These are phyloP conservation scores for Epichloe brachyelytri DNA, from an alignment of 2,329 filamentous ascomycete species.

Conservation along the genomic window DNA sequence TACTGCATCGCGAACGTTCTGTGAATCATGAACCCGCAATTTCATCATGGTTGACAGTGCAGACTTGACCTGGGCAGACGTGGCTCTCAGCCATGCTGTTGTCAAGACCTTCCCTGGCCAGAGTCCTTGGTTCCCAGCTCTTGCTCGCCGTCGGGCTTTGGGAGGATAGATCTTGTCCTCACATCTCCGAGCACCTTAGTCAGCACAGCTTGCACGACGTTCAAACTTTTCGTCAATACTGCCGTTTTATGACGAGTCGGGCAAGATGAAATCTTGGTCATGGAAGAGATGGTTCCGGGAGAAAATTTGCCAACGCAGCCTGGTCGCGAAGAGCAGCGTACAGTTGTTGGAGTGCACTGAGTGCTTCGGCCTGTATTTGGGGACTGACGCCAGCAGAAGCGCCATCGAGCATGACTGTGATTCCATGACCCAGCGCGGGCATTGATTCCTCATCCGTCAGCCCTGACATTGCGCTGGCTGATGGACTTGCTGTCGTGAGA, in stretches of 20 bases:
- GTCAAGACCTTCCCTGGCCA: conserved; percentile 27
- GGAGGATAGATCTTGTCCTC: conserved; percentile 33
- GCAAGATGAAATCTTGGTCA: conserved; percentile 63
- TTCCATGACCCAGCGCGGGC: conserved; percentile 67
- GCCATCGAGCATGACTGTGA: conserved; percentile 68
- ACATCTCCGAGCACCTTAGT: conserved; percentile 45
- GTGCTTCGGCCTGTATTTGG: conserved; percentile 58
- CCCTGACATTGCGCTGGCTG: conserved; percentile 32
- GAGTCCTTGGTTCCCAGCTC: conserved; percentile 11
- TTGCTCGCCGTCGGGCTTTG: conserved; percentile 15
- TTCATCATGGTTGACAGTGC: conserved; percentile 68
- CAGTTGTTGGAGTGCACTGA: conserved; percentile 50
- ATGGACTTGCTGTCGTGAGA: conserved; percentile 44
- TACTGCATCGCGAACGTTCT: conserved; percentile 55
- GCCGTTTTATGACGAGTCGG: conserved; percentile 43
- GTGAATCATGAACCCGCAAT: conserved; percentile 55
- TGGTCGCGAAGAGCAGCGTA: conserved; percentile 54
- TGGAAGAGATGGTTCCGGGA: conserved; percentile 72
- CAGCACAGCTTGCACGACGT: conserved; percentile 42
- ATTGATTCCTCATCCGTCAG: conserved; percentile 48
- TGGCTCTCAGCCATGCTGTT: conserved; percentile 63
- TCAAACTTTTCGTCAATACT: conserved; percentile 50
- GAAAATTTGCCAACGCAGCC: conserved; percentile 68
- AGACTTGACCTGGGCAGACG: conserved; percentile 67
- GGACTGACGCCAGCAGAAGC: conserved; percentile 51